Evolutionary conservation across 345 rosid species (phyloP), one percentile per base, ranked within the genome.

Genomic region (Eucalyptus polybractea): DNA sequence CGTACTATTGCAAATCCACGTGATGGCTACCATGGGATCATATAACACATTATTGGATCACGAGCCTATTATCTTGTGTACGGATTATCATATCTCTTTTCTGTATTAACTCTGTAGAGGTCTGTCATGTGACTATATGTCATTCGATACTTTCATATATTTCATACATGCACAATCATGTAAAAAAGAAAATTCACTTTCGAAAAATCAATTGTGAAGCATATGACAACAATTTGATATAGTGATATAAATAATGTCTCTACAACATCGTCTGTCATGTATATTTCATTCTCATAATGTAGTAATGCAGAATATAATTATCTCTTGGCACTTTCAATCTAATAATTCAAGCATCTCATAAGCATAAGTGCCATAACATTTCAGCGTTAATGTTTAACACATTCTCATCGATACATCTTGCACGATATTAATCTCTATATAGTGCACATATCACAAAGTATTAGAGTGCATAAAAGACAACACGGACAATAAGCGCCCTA

Each of bases 81-180:
- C 8, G 37, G 8, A 17, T 33, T 33, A 19, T 33, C 22, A 37
- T 22, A 72, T 33, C 1, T 37, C 4, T 72, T 37, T 0, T 72
- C 5, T 42, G 5, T 19, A 19, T 33, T 37, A 33, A 72, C 13
- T 10, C 1, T 17, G 2, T 37, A 19, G 81, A 72, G 25, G 2
- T 72, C 0, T 0, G 7, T 37, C 25, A 0, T 9, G 7, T 72
- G 40, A 37, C 0, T 37, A 0, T 2, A 72, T 21, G 45, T 42
- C 83, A 72, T 37, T 72, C 0, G 0, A 19, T 37, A 10, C 27
- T 37, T 19, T 37, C 2, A 21, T 6, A 10, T 37, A 37, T 21
- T 40, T 21, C 83, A 19, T 37, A 40, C 14, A 72, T 72, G 45
- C 81, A 10, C 0, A 2, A 2, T 37, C 83, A 37, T 37, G 11